Evolutionary conservation across 1,284 basidiomycete genomes (phyloP), one percentile per base, ranked within the genome.

Genomic region (Athelia sp.): DNA sequence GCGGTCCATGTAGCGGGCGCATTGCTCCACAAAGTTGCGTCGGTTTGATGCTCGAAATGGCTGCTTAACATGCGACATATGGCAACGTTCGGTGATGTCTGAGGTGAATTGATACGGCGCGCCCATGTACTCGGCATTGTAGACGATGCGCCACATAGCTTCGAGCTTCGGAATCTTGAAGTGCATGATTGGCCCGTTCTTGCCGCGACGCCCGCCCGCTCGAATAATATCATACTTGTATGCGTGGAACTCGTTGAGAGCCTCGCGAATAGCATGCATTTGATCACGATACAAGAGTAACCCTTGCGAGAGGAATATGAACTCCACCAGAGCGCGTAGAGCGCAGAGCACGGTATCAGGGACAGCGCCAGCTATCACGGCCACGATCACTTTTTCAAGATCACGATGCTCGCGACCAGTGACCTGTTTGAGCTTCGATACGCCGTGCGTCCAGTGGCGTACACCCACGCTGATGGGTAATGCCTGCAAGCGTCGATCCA

Each of bases 161-260:
- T 46, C 45, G 18, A 46, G 45, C 18, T 46, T 46, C 14, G 45
- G 45, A 14, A 46, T 46, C 15, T 34, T 29, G 29, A 46, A 46
- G 22, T 46, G 45, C 4, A 15, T 4, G 18, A 46, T 46, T 4
- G 23, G 8, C 8, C 21, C 24, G 4, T 23, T 44, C 19, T 44
- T 34, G 4, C 45, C 45, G 17, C 18, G 45, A 4, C 45, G 10
- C n/a, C 17, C 45, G n/a, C 32, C 45, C 21, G 45, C 45, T 6
- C 14, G 4, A 6, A 46, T 17, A 18, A 46, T 34, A 8, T 18
- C n/a, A 13, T 46, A 4, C 21, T 46, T 46, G 18, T 46, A 17
- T 6, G 34, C 6, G 18, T 46, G 45, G 22, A 46, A 46, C 32
- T 46, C 45, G 24, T 4, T 4, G 9, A 46, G 45, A 11, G 45